Conservation (phyloP, 1,139 yeast genomes). For the Meyerozyma guilliermondii region DNA sequence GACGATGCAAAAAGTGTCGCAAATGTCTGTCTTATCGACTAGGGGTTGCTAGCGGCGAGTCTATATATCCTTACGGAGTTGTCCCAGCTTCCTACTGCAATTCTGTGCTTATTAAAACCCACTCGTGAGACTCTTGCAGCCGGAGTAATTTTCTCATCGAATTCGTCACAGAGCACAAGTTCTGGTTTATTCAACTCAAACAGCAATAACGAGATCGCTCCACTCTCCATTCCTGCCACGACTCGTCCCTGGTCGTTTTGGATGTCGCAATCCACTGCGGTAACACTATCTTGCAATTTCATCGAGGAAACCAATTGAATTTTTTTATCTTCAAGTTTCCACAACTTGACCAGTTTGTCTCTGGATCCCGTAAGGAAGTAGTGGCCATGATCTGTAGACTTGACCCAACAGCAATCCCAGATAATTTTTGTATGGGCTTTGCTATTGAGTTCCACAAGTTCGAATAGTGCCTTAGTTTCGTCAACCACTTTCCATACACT, state of each 20-base stretch:
- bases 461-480: conserved; percentile 36
- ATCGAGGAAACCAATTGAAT: conserved; percentile 24
- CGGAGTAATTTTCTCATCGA: conserved; percentile 46
- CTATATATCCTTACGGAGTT: conserved; percentile 56
- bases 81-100: conserved; percentile 72
- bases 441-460: conserved; percentile 39
- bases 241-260: conserved; percentile 28
- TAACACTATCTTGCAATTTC: conserved; percentile 55
- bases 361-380: conserved; percentile 81
- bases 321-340: conserved; percentile 40
- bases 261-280: conserved; percentile 59
- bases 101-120: conserved; percentile 23
- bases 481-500: conserved; percentile 63
- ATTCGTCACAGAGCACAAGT: conserved; percentile 21
- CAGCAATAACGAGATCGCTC: conserved; percentile 21
- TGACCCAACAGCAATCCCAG: conserved; percentile 93
- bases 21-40: too few relatives aligned
- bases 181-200: conserved; percentile 24
- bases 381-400: conserved; percentile 23
- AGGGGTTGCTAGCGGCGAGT: neutral
- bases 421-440: conserved; percentile 89
- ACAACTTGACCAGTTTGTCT: conserved; percentile 72
- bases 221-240: conserved; percentile 75
- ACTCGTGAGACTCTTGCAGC: conserved; percentile 57
- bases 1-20: too few relatives aligned